phyloP scores from a whole-genome alignment of 352 stramenopile species.

The Phytophthora capsici region DNA sequence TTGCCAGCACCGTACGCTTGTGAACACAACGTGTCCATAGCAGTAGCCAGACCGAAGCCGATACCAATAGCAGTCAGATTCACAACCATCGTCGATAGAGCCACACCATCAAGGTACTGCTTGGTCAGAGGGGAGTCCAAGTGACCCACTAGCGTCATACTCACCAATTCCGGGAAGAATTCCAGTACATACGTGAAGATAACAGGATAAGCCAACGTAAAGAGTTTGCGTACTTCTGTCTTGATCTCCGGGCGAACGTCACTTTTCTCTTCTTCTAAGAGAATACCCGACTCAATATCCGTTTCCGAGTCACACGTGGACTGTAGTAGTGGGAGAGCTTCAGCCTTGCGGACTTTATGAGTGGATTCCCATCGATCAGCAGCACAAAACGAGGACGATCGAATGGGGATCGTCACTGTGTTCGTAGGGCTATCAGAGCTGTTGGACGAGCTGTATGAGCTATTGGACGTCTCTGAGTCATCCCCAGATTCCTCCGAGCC shows the following conservation, averaged over 20 bases:
- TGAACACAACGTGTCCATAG: constrained; percentile 90
- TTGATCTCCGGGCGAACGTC: constrained; percentile 34
- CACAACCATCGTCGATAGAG: constrained; percentile 79
- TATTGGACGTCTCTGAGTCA: constrained; percentile 52
- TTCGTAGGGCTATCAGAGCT: constrained; percentile 22
- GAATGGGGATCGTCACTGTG: constrained; percentile 16
- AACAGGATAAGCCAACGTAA: constrained; percentile 61
- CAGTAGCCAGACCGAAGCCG: constrained; percentile 81
- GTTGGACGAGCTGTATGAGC: constrained; percentile 44
- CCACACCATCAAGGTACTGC: constrained; percentile 73
- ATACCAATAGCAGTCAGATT: constrained; percentile 85
- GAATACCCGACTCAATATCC: constrained; percentile 32
- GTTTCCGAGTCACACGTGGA: constrained; percentile 22
- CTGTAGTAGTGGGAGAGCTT: constrained; percentile 44
- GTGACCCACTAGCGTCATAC: constrained; percentile 72
- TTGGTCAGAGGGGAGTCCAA: constrained; percentile 74
- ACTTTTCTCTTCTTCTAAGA: constrained; percentile 22
- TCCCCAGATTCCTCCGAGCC: constrained; percentile 43
- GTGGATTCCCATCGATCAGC: constrained; percentile 24
- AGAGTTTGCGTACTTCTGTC: constrained; percentile 41
- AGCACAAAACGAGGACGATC: constrained; percentile 28
- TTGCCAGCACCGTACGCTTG: constrained; percentile 83
- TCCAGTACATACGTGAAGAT: constrained; percentile 80
- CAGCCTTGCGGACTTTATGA: constrained; percentile 28
- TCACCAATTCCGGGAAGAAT: constrained; percentile 70